Base-by-base conservation (phyloP, 495 filamentous ascomycete genomes). In the Hypoxylon lienhwacheense region DNA sequence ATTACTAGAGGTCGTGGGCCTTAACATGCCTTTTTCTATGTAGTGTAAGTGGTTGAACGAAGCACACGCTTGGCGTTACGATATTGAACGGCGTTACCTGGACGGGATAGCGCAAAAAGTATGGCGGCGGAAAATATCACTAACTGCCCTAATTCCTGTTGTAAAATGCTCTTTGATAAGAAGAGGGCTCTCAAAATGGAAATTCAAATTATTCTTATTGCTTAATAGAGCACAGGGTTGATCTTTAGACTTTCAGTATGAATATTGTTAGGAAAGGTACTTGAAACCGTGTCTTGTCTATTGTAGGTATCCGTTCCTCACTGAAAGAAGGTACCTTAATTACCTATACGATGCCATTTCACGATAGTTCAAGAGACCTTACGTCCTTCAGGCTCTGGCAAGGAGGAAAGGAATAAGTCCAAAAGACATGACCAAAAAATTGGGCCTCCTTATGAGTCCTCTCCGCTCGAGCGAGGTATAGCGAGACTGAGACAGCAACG, bases 71-170 rank as follows among this genome's bases (percentile, higher is more conserved):
- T 61, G 58, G 58, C 52, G 58, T 56, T 56, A 48, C 41, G 50
- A 61, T 41, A 53, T 56, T 48, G 25, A 56, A 55, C 36, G 58
- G 58, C 58, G 58, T 61, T 61, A 47, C 37, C 16, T 52, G 58
- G 58, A 32, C 29, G 58, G 52, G 37, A 53, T 51, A 61, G 47
- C 41, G 47, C 29, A 44, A 41, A 43, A 47, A n/a, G 12, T 33
- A 52, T 35, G 36, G 41, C 51, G 28, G 46, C 24, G 26, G 33
- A 42, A 37, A 39, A 31, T 39, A 24, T 51, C 28, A 37, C 47
- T 35, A 41, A 28, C 36, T 36, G 5, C 39, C 2, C 25, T 46
- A 8, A 28, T 8, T n/a, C n/a, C 17, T 54, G 34, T 33, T 43
- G 34, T 7, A 52, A 22, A 20, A 42, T 46, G 15, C 11, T 17